Conservation (phyloP, 306 rosid species). For the Myrica gale region DNA sequence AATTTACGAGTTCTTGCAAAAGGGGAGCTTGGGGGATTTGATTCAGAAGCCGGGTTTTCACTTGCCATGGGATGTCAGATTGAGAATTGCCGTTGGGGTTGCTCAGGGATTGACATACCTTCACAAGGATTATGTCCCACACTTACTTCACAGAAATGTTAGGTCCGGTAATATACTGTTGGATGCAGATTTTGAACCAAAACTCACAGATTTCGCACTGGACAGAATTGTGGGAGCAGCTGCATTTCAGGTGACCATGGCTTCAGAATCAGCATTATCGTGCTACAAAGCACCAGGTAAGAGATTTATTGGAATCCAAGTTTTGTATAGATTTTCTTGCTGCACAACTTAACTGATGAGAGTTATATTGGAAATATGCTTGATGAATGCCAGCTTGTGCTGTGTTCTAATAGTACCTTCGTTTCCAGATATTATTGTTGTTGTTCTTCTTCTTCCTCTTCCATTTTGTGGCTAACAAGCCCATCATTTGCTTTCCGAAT, state of each 20-base stretch:
- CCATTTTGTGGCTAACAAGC: background rate
- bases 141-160: conserved; percentile 79
- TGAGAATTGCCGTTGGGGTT: conserved; percentile 77
- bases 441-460: background rate
- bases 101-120: conserved; percentile 92
- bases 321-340: background rate
- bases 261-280: conserved; percentile 72
- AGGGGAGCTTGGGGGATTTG: conserved; percentile 84
- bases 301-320: conserved; percentile 1
- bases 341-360: background rate
- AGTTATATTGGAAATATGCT: background rate
- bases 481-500: too few relatives aligned
- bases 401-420: background rate
- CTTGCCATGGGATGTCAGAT: conserved; percentile 66
- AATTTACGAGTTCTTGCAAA: conserved; percentile 73
- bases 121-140: conserved; percentile 88
- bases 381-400: background rate
- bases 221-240: conserved; percentile 77
- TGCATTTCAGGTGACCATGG: conserved; percentile 68
- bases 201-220: conserved; percentile 81
- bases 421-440: too few relatives aligned
- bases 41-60: conserved; percentile 48
- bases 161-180: conserved; percentile 78
- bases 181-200: conserved; percentile 83
- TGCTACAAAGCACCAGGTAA: conserved; percentile 93